Base-by-base conservation (phyloP, 2,329 filamentous ascomycete genomes). In the Penicillium capsulatum region DNA sequence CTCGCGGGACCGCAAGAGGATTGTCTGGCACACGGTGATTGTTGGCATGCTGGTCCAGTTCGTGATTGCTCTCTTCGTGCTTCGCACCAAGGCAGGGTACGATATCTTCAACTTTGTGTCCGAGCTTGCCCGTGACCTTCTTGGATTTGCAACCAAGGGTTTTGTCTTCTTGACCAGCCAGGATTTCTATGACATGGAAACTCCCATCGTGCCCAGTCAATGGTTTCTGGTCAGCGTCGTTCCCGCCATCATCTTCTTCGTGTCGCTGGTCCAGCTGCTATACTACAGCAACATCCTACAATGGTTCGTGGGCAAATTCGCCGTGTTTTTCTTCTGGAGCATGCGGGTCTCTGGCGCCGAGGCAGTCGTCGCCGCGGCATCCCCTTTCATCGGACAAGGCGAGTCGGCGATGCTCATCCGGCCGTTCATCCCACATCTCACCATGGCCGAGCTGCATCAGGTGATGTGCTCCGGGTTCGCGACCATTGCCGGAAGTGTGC, bases 241-340 rank as follows among this genome's bases (percentile, higher is more conserved):
- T n/a, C 88, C 90, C 0, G 82, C 90, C 55, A 94, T 96, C 67
- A 87, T 95, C 70, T 96, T 95, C 79, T 95, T 96, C 79, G 85
- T 95, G 42, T 81, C 89, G 1, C 74, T 95, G n/a, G 87, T 94
- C 17, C 86, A 94, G 66, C 78, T 95, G 10, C 67, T 94, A 30
- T 94, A 86, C 71, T 84, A 90, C 71, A 74, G 81, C 54, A 85
- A 84, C 2, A 73, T 89, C 48, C 70, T 95, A 37, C 89, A 94
- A 68, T 95, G 90, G 89, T 87, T 90, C 67, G 80, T 95, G 58
- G 73, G 75, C 53, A 95, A 95, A 67, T 86, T 92, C 55, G 88
- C 90, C 44, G 76, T 79, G 36, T 89, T 95, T 67, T 94, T 96
- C 76, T 94, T 91, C 77, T 94, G 87, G 84, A 77, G 74, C 31